Evolutionary conservation across 2,329 filamentous ascomycete species (phyloP), one percentile per base, ranked within the genome.

Genomic region (Phyllosticta citriasiana): DNA sequence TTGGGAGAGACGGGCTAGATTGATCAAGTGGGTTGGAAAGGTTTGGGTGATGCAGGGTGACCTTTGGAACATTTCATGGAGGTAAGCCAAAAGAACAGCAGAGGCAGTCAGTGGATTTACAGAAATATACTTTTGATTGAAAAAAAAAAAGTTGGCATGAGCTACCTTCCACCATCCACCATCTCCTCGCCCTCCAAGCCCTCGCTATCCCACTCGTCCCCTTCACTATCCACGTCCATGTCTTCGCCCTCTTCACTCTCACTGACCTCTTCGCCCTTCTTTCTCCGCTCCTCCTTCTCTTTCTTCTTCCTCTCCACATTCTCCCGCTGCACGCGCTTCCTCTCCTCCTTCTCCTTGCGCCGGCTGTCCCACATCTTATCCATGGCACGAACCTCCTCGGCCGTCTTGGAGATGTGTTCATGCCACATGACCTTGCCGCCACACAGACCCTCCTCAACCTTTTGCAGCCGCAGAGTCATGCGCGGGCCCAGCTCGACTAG

Each of bases 361-460:
- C 84, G 83, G 76, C 88, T 78, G 66, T 91, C 87, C 89, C 94
- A 97, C 66, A 84, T 83, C 77, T 87, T 84, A 67, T 97, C 92
- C 67, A 97, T 76, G 65, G 88, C 84, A 70, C 86, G 83, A 61
- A 91, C 78, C 73, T 99, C 92, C 19, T 84, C 82, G 67, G 85
- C 85, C 6, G 84, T 85, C 81, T 99, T 99, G 71, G 87, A 84
- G 59, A 97, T 86, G 71, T 91, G 95, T 72, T 97, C 91, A 74
- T 99, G 94, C 94, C 94, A 99, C 88, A 99, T 89, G 61, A 96
- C 83, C 72, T 91, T 94, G 57, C 94, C 94, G 26, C 84, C 82
- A 69, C 91, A 97, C 6, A 97, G 76, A 1, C 93, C 94, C 68
- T 99, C 94, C 71, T 99, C 94, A 4, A 99, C 92, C 78, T 99